A percentile compares a stretch with the other conserved stretches of the same genome.
These are phyloP conservation scores for Rickenella mellea DNA, from an alignment of 768 basidiomycete genomes.

Conservation along the genomic window DNA sequence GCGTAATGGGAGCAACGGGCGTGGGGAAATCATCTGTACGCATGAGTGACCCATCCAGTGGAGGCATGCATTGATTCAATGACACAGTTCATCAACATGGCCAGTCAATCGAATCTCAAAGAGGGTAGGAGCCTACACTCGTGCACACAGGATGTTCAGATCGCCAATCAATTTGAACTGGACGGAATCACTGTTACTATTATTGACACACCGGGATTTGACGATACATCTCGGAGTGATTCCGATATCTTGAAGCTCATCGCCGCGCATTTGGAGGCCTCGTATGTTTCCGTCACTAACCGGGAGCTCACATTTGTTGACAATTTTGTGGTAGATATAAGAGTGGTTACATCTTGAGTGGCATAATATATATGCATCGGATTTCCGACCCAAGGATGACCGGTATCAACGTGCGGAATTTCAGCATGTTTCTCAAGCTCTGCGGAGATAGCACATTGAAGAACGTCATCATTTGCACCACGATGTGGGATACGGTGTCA, in stretches of 20 bases:
- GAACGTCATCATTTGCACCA: slow-evolving; percentile 45
- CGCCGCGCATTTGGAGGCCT: slow-evolving; percentile 1
- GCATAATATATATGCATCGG: slow-evolving; percentile 15
- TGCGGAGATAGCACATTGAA: slow-evolving; percentile 41
- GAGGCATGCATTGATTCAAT: too few relatives aligned
- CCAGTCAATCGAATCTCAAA: slow-evolving; percentile 37
- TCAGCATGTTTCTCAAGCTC: slow-evolving; percentile 40
- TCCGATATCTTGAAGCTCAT: slow-evolving; percentile 9
- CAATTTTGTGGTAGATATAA: slow-evolving; percentile 8
- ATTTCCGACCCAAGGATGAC: slow-evolving; percentile 14
- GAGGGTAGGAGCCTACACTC: slow-evolving; percentile 39
- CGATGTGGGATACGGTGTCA: slow-evolving; percentile 40
- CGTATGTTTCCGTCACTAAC: slow-evolving; percentile 3
- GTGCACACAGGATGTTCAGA: slow-evolving; percentile 38
- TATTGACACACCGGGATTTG: slow-evolving; percentile 55
- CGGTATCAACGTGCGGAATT: slow-evolving; percentile 25
- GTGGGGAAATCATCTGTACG: slow-evolving; percentile 28
- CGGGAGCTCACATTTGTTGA: not conserved
- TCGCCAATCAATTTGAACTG: slow-evolving; percentile 31
- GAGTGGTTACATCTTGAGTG: slow-evolving; percentile 10
- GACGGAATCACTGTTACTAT: slow-evolving; percentile 33
- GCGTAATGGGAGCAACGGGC: slow-evolving; percentile 26
- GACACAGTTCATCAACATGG: slow-evolving; percentile 45
- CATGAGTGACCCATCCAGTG: slow-evolving; percentile 5
- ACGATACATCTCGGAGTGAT: slow-evolving; percentile 30